phyloP scores from a whole-genome alignment of 805 yeast genomes.

The Huiozyma sinensis region DNA sequence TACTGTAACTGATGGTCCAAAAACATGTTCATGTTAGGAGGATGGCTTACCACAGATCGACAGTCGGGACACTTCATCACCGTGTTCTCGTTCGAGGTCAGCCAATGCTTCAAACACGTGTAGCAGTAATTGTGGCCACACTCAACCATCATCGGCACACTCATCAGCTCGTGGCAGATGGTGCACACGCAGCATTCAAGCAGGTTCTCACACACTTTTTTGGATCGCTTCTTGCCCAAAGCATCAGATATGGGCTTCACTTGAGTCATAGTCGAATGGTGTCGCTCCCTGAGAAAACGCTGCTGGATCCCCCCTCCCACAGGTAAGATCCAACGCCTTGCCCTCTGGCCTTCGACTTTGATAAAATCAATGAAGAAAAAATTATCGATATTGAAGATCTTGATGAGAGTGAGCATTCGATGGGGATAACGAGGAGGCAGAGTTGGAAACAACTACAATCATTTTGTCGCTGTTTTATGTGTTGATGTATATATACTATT shows the following conservation, averaged over 20 bases:
- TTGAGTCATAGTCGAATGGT: constrained; percentile 1
- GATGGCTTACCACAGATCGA: constrained; percentile 35
- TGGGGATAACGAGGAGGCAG: too few species aligned
- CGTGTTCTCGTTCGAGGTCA: constrained; percentile 29
- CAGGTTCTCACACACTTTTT: constrained; percentile 10
- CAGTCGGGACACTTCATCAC: constrained; percentile 62
- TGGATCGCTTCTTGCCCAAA: constrained; percentile 8
- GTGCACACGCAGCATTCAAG: constrained; percentile 37
- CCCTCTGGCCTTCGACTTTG: too few species aligned
- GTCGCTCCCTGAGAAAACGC: too few species aligned
- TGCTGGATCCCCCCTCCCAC: too few species aligned
- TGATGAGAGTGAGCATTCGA: too few species aligned
- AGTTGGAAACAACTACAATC: too few species aligned
- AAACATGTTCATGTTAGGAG: constrained; percentile 45
- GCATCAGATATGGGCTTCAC: not conserved
- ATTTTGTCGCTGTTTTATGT: too few species aligned
- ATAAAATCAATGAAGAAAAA: too few species aligned
- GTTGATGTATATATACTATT: too few species aligned
- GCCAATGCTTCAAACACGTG: constrained; percentile 54
- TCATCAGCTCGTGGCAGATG: constrained; percentile 61
- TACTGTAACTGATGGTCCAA: constrained; percentile 37
- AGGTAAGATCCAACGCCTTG: too few species aligned
- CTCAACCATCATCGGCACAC: constrained; percentile 46
- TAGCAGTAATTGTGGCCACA: constrained; percentile 77
- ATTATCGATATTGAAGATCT: too few species aligned